Base-by-base conservation (phyloP, 1,284 basidiomycete species). In the Tilletiopsis washingtonensis region DNA sequence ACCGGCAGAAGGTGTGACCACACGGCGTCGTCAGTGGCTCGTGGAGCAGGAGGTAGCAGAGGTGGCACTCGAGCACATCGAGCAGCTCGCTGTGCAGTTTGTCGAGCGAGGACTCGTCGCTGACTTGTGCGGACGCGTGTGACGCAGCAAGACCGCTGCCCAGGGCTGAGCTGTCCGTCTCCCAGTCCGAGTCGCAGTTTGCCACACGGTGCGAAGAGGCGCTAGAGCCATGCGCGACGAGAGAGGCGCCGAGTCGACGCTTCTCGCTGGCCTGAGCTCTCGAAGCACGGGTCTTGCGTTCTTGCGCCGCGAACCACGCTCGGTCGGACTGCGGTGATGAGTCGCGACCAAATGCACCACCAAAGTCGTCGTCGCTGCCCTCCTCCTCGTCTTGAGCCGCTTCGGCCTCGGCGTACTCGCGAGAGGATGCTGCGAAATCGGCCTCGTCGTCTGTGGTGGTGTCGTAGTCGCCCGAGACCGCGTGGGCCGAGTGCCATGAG, bases 1-100 rank as follows among this genome's bases (percentile, higher is more conserved):
- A 82, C 11, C 81, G 79, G 74, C 93, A 96, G 74, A 91, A 96
- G 0, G 91, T 91, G 76, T 96, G 91, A 71, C 93, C 90, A 73
- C 91, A 96, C 3, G 87, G 86, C 1, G 90, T 88, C 6, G 91
- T 96, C 50, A 91, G 78, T 1, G 91, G 91, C 56, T 88, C 81
- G 75, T 84, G 83, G 52, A 91, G 78, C 34, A 93, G 76, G 70
- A 81, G 79, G 66, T 88, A 86, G 75, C 91, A 96, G 27, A 96
- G 88, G 73, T 91, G 87, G 73, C 91, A 96, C 25, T 83, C 84
- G 45, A 93, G 77, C 62, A 90, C 84, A 9, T 79, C 71, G 24
- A 81, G 70, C 5, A 94, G 78, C 40, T 86, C 83, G 69, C 63
- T 47, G 56, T 61, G 51, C 25, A 68, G 54, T 11, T 32, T 24